These are phyloP conservation scores for Thelonectria rubi DNA, from an alignment of 2,329 filamentous ascomycete genomes.

Conservation along the genomic window DNA sequence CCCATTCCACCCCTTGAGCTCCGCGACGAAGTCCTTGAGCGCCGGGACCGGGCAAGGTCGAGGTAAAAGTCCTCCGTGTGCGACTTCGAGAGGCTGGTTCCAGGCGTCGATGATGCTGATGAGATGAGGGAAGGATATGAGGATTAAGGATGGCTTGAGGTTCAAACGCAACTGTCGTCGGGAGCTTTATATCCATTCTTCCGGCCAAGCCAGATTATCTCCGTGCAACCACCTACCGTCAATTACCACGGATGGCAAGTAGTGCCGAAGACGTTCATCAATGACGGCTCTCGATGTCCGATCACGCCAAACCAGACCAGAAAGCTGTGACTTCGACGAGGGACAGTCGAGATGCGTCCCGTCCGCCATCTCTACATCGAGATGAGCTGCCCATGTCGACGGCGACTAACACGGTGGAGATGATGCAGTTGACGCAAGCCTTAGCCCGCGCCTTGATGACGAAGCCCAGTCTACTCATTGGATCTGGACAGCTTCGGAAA, in stretches of 20 bases:
- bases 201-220: too few relatives aligned
- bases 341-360: too few relatives aligned
- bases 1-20: slow-evolving; percentile 19
- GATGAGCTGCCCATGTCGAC: not conserved
- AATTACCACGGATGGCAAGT: too few relatives aligned
- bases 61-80: slow-evolving; percentile 27
- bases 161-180: not conserved
- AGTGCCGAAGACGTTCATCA: too few relatives aligned
- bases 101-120: too few relatives aligned
- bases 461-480: not conserved
- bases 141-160: not conserved
- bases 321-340: too few relatives aligned
- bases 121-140: too few relatives aligned
- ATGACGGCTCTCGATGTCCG: too few relatives aligned
- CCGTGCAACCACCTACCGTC: too few relatives aligned
- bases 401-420: not conserved
- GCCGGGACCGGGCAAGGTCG: slow-evolving; percentile 15
- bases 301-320: too few relatives aligned
- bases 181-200: too few relatives aligned
- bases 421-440: not conserved
- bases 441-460: not conserved
- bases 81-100: slow-evolving; percentile 13
- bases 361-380: not conserved
- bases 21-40: slow-evolving; percentile 15
- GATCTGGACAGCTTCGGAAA: not conserved